Percentiles rank a stretch among this genome's conserved stretches.
Conservation (phyloP, 768 basidiomycete species). For the Auricularia cornea region DNA sequence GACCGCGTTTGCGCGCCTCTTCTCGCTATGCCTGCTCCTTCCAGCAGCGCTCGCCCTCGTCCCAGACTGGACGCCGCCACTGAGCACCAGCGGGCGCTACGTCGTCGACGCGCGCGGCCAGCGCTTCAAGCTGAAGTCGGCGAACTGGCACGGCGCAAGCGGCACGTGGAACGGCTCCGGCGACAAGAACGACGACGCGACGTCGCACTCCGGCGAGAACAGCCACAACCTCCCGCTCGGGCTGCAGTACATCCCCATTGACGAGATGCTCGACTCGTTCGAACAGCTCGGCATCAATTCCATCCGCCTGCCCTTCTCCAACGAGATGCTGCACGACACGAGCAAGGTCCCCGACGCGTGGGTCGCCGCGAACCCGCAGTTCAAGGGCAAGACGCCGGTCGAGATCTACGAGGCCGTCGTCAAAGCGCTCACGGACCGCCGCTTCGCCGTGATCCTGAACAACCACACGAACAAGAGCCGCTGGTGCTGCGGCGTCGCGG, state of each 20-base stretch:
- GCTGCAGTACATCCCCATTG: slow-evolving; percentile 3
- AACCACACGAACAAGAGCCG: slow-evolving; percentile 6
- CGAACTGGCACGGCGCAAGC: slow-evolving; percentile 7
- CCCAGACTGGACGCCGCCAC: slow-evolving; percentile 5
- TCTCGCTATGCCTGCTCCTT: not conserved
- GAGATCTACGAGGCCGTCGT: slow-evolving; percentile 5
- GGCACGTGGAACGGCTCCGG: slow-evolving; percentile 6
- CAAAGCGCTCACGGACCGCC: slow-evolving; percentile 4
- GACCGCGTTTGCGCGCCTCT: not conserved
- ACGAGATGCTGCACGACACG: slow-evolving; percentile 7
- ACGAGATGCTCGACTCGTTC: slow-evolving; percentile 6
- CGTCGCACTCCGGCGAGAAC: slow-evolving; percentile 2
- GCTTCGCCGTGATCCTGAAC: slow-evolving; percentile 8
- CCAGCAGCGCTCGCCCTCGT: not conserved
- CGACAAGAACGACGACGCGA: slow-evolving; percentile 5
- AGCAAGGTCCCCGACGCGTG: not conserved
- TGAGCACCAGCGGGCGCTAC: slow-evolving; percentile 7
- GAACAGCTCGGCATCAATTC: slow-evolving; percentile 8
- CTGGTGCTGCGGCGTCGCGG: slow-evolving; percentile 8
- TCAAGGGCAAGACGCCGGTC: slow-evolving; percentile 6
- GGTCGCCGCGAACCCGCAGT: slow-evolving; percentile 6
- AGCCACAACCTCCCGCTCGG: slow-evolving; percentile 3
- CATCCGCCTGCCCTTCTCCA: slow-evolving; percentile 8
- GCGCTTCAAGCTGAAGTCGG: slow-evolving; percentile 7
- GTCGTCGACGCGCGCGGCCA: slow-evolving; percentile 7